Base-by-base conservation (phyloP, 352 stramenopile genomes). In the Albugo candida region DNA sequence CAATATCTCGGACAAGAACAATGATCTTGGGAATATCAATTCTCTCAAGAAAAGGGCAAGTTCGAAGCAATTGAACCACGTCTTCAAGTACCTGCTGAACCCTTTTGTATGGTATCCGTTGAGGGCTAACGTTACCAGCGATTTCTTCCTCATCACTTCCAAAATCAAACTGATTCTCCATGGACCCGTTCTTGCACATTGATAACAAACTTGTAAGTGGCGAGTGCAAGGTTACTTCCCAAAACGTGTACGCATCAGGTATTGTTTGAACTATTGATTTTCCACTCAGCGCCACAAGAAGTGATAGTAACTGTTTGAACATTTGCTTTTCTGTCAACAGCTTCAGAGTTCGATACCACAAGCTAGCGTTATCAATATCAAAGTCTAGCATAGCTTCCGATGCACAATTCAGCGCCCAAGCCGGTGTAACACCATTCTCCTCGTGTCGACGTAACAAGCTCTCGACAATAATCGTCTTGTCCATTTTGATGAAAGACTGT, bases 341-440 rank as follows among this genome's bases (percentile, higher is more conserved):
- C 6, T 54, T 45, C 11, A 82, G 47, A 11, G 80, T 47, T 6
- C 38, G 47, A n/a, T 76, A 59, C 70, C 67, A 82, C 36, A 82
- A 48, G 46, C 66, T 58, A 2, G 41, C 12, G 2, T 63, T 48
- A 21, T 61, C 45, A 8, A 82, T 54, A n/a, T 42, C 52, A 52
- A 79, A 82, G 38, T 76, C 61, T 20, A 82, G 56, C 61, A 80
- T 65, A 19, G 78, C 27, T 36, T 51, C 50, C 21, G 59, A 70
- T 6, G 51, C 55, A 39, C 61, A 67, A 14, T 54, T 54, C 34
- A 82, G 17, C 2, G 74, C 51, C 60, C 63, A 75, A 12, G 49
- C 45, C 38, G 38, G 20, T 3, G 8, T 43, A 24, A 10, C 38
- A 8, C 24, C 24, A 31, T 31, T 31, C 38, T 24, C 8, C 20